These are phyloP conservation scores for Agapanthus africanus DNA, from an alignment of 106 monocot species.

Conservation along the genomic window DNA sequence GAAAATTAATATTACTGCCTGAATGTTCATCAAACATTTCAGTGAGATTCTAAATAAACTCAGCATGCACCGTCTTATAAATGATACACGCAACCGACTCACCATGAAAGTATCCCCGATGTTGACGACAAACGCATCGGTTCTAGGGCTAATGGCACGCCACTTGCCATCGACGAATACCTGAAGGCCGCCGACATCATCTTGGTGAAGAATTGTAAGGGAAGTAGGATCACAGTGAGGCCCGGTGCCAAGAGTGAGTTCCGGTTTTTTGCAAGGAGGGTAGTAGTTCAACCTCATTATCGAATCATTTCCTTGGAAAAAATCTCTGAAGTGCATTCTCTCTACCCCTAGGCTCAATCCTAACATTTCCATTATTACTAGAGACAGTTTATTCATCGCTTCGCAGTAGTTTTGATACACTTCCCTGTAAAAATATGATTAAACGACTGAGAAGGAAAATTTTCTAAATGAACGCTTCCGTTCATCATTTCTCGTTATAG, in stretches of 20 bases:
- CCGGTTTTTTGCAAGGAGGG: conserved; percentile 67
- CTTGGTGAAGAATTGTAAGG: conserved; percentile 90
- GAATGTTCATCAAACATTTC: no score
- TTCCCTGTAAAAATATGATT: conserved; percentile 37
- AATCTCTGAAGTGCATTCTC: conserved; percentile 22
- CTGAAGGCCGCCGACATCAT: conserved; percentile 75
- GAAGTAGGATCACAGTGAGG: conserved; percentile 93
- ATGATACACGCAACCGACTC: no score
- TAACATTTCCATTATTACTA: conserved; percentile 77
- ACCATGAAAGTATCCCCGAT: conserved; percentile 95
- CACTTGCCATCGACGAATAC: conserved; percentile 48
- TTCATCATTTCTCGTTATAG: no score
- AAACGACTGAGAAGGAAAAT: no score
- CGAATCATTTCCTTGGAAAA: conserved; percentile 68
- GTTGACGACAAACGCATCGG: conserved; percentile 67
- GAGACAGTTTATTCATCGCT: conserved; percentile 56
- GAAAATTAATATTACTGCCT: no score
- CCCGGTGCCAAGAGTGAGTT: conserved; percentile 73
- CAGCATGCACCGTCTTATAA: no score
- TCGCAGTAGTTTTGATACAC: conserved; percentile 75
- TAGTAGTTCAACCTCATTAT: conserved; percentile 93
- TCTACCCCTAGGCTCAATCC: conserved; percentile 57
- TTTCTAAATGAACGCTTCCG: no score
- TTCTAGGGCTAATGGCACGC: conserved; percentile 47
- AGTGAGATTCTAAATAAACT: no score